Base-by-base conservation (phyloP, 192 early-diverging fungal species). In the Spizellomyces sp. region DNA sequence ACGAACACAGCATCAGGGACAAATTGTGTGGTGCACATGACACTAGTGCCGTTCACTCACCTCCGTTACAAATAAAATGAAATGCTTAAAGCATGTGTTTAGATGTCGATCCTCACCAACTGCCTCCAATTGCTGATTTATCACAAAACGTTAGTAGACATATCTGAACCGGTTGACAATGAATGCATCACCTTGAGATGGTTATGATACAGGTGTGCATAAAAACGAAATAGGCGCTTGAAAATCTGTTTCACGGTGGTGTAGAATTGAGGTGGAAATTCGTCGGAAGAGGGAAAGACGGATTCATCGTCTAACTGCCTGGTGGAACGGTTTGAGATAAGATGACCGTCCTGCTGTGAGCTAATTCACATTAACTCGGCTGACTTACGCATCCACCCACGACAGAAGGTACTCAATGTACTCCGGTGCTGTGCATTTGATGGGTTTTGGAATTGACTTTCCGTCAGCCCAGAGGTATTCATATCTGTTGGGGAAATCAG, bases 381-480 rank as follows among this genome's bases (percentile, higher is more conserved):
- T 36, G 4, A 56, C 65, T 63, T 48, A 76, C 75, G 46, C 4
- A 48, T 76, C 75, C 2, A 77, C 74, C 76, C 76, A 77, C 9
- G 44, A n/a, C n/a, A 77, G 54, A 4, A 76, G 45, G 52, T 76
- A 45, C 50, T 77, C 72, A 48, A 77, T 77, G 59, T 77, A 77
- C 48, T 75, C 59, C 6, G 76, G 74, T 7, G 74, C 76, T 48
- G 76, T 45, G 45, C 71, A 74, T 47, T 64, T 57, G 27, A 66
- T 56, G 3, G 76, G 76, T 61, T 76, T 67, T 89, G 64, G 54
- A 9, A 71, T 62, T 4, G 69, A 56, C 47, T 73, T 79, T 5
- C 79, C 79, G 69, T 78, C 79, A 9, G 79, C 75, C 75, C 79
- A 77, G 15, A 77, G 68, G 61, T 80, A 80, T 48, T 80, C 71